A percentile compares a stretch with the other conserved stretches of the same genome.
phyloP scores from a whole-genome alignment of 371 early-diverging fungal species.

The Rhizopus stolonifer region DNA sequence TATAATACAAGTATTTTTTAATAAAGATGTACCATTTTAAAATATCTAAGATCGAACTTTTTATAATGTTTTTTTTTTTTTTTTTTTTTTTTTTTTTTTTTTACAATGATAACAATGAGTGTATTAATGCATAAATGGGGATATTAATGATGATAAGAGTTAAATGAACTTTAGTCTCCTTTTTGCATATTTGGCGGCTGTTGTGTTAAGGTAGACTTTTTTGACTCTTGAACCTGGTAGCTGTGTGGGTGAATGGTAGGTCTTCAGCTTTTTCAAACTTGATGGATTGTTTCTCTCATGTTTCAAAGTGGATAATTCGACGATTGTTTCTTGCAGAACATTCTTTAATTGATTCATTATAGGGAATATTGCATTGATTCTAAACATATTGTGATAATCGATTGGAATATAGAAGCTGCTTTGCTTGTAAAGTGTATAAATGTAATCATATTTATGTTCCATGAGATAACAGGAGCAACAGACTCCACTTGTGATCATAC shows the following conservation, averaged over 20 bases:
- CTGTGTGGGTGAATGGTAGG: constrained; percentile 11
- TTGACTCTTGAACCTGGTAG: constrained; percentile 1
- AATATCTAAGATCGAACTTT: no score
- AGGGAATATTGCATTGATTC: constrained; percentile 3
- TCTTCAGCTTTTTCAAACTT: constrained; percentile 6
- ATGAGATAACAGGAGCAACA: constrained; percentile 1
- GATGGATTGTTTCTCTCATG: constrained; percentile 6
- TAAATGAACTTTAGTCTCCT: not conserved
- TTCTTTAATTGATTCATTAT: constrained; percentile 4
- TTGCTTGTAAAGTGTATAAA: constrained; percentile 12
- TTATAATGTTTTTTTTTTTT: no score
- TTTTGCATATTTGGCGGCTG: not conserved
- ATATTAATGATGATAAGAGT: not conserved
- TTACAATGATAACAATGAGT: no score
- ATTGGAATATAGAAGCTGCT: constrained; percentile 3
- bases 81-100: not conserved
- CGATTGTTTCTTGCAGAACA: constrained; percentile 3
- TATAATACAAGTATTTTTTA: no score
- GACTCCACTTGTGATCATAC: constrained; percentile 7
- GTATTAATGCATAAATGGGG: no score
- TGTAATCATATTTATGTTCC: constrained; percentile 8
- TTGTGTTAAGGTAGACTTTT: no score
- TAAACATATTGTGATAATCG: constrained; percentile 3
- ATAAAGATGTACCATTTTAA: no score
- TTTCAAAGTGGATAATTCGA: constrained; percentile 5